Conservation (phyloP, 2,329 filamentous ascomycete species). For the Nannizziopsis barbatae region DNA sequence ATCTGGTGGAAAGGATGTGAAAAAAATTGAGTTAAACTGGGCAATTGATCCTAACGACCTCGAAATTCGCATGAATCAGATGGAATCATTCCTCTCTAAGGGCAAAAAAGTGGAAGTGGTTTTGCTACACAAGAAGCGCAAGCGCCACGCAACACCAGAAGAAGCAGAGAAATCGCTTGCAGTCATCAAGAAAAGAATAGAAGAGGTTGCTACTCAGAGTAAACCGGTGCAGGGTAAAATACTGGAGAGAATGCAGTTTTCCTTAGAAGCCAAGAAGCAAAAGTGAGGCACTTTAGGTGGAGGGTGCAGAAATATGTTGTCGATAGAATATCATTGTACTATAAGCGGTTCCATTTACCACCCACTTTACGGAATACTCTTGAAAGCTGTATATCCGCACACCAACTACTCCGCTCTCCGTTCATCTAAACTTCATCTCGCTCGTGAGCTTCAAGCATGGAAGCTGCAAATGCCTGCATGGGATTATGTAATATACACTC, state of each 20-base stretch:
- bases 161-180: slow-evolving; percentile 52
- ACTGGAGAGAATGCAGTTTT: slow-evolving; percentile 23
- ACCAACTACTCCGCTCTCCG: too few species aligned
- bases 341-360: too few species aligned
- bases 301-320: too few species aligned
- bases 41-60: slow-evolving; percentile 68
- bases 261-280: slow-evolving; percentile 2
- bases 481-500: too few species aligned
- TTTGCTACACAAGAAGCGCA: slow-evolving; percentile 56
- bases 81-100: slow-evolving; percentile 59
- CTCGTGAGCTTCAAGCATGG: too few species aligned
- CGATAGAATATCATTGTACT: neutral
- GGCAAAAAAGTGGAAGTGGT: slow-evolving; percentile 65
- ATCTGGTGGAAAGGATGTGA: slow-evolving; percentile 42
- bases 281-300: too few species aligned
- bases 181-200: slow-evolving; percentile 38
- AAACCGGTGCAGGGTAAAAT: slow-evolving; percentile 35
- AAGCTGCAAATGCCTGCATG: too few species aligned
- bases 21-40: slow-evolving; percentile 79
- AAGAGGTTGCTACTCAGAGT: slow-evolving; percentile 32
- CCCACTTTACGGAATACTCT: too few species aligned
- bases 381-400: too few species aligned
- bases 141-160: slow-evolving; percentile 47
- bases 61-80: slow-evolving; percentile 54
- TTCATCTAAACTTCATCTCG: too few species aligned